phyloP scores from a whole-genome alignment of 257 asterid species.

The Nyctanthes arbortristis region DNA sequence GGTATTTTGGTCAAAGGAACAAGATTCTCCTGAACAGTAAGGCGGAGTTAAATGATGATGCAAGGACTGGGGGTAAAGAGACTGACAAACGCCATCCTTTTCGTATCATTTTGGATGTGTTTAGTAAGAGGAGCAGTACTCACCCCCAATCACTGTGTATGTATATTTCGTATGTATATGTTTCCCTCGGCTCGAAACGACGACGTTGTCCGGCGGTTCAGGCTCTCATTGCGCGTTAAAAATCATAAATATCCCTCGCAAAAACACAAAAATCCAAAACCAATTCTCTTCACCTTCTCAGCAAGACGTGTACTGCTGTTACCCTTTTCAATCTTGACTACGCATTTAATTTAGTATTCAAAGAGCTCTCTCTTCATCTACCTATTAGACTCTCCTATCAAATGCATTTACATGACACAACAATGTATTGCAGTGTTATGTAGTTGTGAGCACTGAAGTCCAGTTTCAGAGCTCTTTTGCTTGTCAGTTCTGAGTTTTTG shows the following conservation, averaged over 20 bases:
- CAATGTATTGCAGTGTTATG: neutral
- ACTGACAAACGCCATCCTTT: constrained; percentile 28
- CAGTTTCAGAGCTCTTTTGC: neutral
- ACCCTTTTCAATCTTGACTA: too few species aligned
- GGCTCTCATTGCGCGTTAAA: constrained; percentile 14
- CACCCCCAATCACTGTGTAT: neutral
- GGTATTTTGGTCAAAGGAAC: constrained; percentile 27
- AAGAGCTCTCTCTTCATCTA: constrained; percentile 24
- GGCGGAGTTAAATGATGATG: constrained; percentile 26
- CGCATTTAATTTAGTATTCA: too few species aligned
- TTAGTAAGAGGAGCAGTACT: neutral
- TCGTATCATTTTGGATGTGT: constrained; percentile 18
- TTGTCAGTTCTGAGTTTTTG: neutral
- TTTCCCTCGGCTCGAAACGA: too few species aligned
- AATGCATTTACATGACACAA: constrained; percentile 1
- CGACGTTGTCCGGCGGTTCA: constrained; percentile 31
- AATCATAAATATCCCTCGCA: neutral
- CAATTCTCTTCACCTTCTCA: constrained; percentile 53
- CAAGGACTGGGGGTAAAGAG: neutral
- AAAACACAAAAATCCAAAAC: neutral
- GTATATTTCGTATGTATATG: too few species aligned
- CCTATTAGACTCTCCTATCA: neutral
- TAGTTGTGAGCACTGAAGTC: neutral
- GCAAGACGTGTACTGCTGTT: too few species aligned
- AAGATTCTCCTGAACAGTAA: constrained; percentile 21